phyloP scores from a whole-genome alignment of 192 early-diverging fungal species.

The Kappamyces sp. region DNA sequence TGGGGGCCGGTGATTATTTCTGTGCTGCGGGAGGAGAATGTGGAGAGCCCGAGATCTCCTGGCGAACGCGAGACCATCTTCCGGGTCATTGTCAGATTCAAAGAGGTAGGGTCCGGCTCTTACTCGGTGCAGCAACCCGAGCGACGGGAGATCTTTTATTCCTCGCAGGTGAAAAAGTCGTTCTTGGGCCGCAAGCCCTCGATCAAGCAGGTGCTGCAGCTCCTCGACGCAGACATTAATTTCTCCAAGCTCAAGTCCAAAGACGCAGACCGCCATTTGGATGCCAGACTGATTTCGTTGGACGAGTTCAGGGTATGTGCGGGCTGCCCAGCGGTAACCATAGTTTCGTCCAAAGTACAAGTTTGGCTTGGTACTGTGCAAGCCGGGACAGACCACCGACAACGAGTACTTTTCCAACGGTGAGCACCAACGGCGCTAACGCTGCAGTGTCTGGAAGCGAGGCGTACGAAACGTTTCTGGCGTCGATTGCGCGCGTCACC shows the following conservation, averaged over 20 bases:
- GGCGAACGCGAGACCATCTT: conserved; percentile 9
- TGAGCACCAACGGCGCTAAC: conserved; percentile 9
- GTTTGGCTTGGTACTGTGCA: conserved; percentile 29
- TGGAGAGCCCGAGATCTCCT: not conserved
- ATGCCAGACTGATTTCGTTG: conserved; percentile 21
- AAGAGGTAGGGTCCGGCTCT: conserved; percentile 16
- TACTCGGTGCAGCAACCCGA: not conserved
- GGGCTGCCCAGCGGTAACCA: not conserved
- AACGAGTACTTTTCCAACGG: conserved; percentile 44
- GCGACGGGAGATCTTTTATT: not conserved
- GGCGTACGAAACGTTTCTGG: conserved; percentile 27
- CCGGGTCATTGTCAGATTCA: conserved; percentile 24
- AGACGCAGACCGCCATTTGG: conserved; percentile 14
- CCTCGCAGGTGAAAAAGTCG: conserved; percentile 16
- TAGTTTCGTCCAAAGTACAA: conserved; percentile 25
- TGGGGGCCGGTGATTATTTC: conserved; percentile 35
- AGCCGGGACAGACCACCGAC: conserved; percentile 33
- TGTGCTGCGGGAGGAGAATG: conserved; percentile 15
- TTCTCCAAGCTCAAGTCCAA: conserved; percentile 24
- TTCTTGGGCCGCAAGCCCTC: conserved; percentile 19
- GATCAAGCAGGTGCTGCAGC: conserved; percentile 19
- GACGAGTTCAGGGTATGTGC: conserved; percentile 30
- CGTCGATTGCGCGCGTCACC: conserved; percentile 23
- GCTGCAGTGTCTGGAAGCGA: not conserved
- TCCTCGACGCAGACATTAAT: conserved; percentile 27